Conservation (phyloP, 116 monocot genomes). For the Thalassia testudinum region DNA sequence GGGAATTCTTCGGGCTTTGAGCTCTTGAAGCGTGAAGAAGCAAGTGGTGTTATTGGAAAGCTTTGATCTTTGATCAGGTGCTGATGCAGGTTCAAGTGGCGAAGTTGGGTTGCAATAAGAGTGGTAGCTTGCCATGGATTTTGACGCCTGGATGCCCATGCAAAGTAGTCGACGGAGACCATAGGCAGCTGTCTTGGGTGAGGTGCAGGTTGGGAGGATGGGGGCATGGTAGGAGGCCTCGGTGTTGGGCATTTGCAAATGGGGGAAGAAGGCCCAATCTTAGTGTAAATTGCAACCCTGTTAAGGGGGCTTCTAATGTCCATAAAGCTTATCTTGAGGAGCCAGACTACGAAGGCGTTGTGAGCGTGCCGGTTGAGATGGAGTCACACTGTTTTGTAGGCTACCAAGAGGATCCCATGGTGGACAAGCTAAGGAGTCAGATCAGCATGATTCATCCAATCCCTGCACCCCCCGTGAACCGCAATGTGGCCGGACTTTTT, state of each 20-base stretch:
- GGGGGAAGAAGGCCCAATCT: slow-evolving; percentile 2
- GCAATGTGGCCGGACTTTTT: slow-evolving; percentile 60
- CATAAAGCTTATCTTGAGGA: slow-evolving; percentile 26
- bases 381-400: slow-evolving; percentile 32
- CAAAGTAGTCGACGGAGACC: background rate
- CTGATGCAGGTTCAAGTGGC: too few species aligned
- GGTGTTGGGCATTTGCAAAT: background rate
- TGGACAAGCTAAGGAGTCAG: slow-evolving; percentile 72
- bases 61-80: too few species aligned
- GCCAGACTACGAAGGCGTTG: slow-evolving; percentile 17
- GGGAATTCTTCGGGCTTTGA: too few species aligned
- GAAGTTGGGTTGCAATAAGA: too few species aligned
- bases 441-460: slow-evolving; percentile 85
- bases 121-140: background rate
- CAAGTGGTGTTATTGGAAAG: too few species aligned
- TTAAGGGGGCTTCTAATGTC: slow-evolving; percentile 9
- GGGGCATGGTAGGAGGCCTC: background rate
- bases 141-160: slow-evolving; percentile 1
- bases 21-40: too few species aligned
- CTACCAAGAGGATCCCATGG: slow-evolving; percentile 67
- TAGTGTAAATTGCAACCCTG: slow-evolving; percentile 6
- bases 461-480: slow-evolving; percentile 57
- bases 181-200: background rate
- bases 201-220: background rate
- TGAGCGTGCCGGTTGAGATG: slow-evolving; percentile 14